Conservation (phyloP, 1,284 basidiomycete genomes). For the Coniferiporia weirii region DNA sequence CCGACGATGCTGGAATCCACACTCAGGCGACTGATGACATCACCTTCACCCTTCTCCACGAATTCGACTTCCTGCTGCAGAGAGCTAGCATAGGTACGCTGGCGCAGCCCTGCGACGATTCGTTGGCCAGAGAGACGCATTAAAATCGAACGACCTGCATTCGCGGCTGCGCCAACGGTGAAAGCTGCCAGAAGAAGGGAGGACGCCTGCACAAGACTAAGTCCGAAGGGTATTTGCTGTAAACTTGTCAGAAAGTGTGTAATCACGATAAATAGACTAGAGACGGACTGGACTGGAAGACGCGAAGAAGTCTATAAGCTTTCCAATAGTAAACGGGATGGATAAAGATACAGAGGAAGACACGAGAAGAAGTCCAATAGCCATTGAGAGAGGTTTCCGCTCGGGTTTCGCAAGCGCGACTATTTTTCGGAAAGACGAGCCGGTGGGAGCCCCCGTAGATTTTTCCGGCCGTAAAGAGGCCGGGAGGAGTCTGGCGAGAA, state of each 20-base stretch:
- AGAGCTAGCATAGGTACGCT: conserved; percentile 77
- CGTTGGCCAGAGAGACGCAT: conserved; percentile 89
- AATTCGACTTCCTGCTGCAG: conserved; percentile 89
- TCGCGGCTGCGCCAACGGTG: conserved; percentile 82
- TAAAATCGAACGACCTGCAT: conserved; percentile 82
- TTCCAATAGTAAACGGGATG: conserved; percentile 86
- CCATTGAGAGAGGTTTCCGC: conserved; percentile 62
- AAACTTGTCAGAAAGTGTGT: conserved; percentile 5
- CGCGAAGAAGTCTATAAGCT: conserved; percentile 89
- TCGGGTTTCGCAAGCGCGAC: conserved; percentile 76
- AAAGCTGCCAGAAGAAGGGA: conserved; percentile 74
- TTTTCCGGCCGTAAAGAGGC: conserved; percentile 24
- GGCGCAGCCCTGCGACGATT: conserved; percentile 86
- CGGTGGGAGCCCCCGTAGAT: conserved; percentile 25
- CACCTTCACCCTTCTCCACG: conserved; percentile 90
- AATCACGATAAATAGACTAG: neutral
- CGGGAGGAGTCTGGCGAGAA: conserved; percentile 27
- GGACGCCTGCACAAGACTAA: conserved; percentile 81
- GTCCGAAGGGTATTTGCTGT: conserved; percentile 70
- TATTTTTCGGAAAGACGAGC: conserved; percentile 71
- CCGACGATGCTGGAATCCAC: conserved; percentile 94
- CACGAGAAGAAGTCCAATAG: conserved; percentile 61
- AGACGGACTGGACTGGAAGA: conserved; percentile 57
- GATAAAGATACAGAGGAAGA: conserved; percentile 85
- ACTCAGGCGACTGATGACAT: conserved; percentile 88